phyloP scores from a whole-genome alignment of 495 filamentous ascomycete species.

The Talaromyces adpressus region DNA sequence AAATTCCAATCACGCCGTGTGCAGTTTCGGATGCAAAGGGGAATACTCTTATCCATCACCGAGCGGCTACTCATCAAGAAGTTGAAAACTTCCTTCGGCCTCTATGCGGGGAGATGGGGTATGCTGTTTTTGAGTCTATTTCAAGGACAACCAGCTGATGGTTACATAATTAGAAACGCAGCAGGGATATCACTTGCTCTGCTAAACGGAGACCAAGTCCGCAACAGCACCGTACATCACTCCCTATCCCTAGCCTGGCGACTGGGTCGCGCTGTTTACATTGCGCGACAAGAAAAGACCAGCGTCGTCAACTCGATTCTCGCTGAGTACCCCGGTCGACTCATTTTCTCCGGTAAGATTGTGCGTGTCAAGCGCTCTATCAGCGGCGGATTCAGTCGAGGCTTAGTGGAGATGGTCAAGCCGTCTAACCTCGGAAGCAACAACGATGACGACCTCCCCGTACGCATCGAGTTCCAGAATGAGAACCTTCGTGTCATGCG shows the following conservation, averaged over 20 bases:
- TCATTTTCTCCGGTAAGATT: background rate
- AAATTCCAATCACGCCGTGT: background rate
- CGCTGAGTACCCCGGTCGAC: background rate
- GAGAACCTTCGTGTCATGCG: constrained; percentile 52
- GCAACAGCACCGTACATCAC: background rate
- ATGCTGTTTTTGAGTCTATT: background rate
- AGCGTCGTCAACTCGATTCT: background rate
- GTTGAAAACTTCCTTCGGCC: background rate
- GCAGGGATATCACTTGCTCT: background rate
- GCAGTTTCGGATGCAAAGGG: background rate
- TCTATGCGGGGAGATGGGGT: background rate
- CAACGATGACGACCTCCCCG: constrained; percentile 4
- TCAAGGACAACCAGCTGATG: background rate
- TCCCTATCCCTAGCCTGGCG: background rate
- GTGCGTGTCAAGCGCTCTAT: background rate
- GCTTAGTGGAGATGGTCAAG: background rate
- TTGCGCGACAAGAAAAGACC: background rate
- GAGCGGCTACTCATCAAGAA: background rate
- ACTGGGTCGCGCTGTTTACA: background rate
- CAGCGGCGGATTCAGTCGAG: background rate
- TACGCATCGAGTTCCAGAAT: constrained; percentile 51
- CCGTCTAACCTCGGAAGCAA: background rate
- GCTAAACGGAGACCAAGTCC: background rate
- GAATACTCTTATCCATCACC: background rate
- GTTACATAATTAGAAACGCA: background rate